Conservation (phyloP, 2,329 filamentous ascomycete species). For the Claviceps pazoutovae region DNA sequence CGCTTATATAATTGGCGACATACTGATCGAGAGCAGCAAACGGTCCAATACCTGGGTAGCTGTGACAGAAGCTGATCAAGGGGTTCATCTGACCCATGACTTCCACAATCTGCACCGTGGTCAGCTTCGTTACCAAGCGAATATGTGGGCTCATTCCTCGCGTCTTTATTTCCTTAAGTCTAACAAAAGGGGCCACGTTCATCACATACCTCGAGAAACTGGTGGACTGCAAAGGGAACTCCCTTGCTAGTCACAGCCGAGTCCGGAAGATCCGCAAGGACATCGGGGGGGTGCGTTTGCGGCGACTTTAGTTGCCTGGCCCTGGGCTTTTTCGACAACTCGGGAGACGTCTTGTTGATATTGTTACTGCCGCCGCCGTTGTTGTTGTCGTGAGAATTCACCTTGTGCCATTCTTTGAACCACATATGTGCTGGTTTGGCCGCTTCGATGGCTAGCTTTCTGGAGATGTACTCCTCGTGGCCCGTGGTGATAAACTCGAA, state of each 20-base stretch:
- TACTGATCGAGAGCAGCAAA: constrained; percentile 49
- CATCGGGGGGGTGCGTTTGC: constrained; percentile 42
- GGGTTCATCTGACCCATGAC: constrained; percentile 55
- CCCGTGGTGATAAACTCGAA: constrained; percentile 66
- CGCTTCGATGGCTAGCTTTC: constrained; percentile 47
- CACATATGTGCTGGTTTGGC: constrained; percentile 49
- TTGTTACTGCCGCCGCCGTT: too few relatives aligned
- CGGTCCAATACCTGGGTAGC: constrained; percentile 38
- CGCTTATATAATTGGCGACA: constrained; percentile 33
- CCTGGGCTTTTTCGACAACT: constrained; percentile 55
- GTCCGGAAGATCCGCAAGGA: constrained; percentile 41
- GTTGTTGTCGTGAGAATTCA: constrained; percentile 38
- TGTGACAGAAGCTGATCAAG: constrained; percentile 43
- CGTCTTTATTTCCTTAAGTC: too few relatives aligned
- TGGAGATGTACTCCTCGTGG: constrained; percentile 74
- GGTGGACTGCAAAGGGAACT: constrained; percentile 46
- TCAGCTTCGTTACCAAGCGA: constrained; percentile 9
- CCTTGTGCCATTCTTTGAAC: constrained; percentile 50
- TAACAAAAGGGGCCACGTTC: background rate
- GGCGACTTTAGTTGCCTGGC: constrained; percentile 45
- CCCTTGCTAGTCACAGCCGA: constrained; percentile 45
- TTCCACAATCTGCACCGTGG: constrained; percentile 39
- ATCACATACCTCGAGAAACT: constrained; percentile 45
- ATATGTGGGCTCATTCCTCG: too few relatives aligned
- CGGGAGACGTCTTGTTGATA: constrained; percentile 39